Evolutionary conservation across 2,329 filamentous ascomycete genomes (phyloP).

Genomic region (Cordyceps cicadae): DNA sequence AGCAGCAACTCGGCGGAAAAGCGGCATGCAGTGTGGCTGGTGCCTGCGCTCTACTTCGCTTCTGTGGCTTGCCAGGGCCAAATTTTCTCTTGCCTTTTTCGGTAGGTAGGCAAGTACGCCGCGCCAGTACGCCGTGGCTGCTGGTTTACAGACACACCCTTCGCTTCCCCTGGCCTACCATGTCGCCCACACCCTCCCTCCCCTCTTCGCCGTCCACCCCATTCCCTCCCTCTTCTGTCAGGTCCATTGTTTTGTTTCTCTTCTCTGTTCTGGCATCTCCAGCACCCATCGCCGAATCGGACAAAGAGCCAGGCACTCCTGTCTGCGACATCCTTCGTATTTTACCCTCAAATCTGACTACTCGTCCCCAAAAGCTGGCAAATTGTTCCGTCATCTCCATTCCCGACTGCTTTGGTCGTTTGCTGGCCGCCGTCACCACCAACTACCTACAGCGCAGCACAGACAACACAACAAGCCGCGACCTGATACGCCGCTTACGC

Average conservation of each 20-base stretch:
- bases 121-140: background rate
- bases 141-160: background rate
- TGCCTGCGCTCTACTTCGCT: background rate
- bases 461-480: background rate
- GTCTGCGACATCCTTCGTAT: background rate
- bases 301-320: background rate
- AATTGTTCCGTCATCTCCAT: background rate
- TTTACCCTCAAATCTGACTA: background rate
- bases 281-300: background rate
- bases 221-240: background rate
- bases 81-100: conserved; percentile 6
- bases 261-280: background rate
- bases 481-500: background rate
- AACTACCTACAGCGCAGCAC: background rate
- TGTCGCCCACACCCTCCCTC: background rate
- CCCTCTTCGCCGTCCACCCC: background rate
- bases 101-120: conserved; percentile 8
- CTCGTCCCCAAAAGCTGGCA: background rate
- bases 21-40: conserved; percentile 10
- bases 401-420: background rate
- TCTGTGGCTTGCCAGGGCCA: conserved; percentile 8
- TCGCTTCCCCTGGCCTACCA: background rate
- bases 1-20: conserved; percentile 7
- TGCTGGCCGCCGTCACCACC: background rate
- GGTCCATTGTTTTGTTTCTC: background rate